Conservation (phyloP, 129 eudicot genomes). For the Pseudognaphalium luteoalbum region DNA sequence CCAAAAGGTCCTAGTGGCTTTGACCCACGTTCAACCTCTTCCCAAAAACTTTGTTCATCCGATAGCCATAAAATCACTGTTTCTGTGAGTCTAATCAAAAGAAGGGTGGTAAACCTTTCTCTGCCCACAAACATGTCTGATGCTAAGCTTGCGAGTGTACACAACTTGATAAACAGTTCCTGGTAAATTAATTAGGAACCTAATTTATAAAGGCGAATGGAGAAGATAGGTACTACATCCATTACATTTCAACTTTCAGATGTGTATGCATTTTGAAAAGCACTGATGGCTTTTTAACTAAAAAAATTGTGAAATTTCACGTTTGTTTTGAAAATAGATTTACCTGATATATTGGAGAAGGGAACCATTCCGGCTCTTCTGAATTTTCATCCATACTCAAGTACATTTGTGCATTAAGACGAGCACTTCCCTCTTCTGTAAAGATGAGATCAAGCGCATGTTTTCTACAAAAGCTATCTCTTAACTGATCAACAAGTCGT, state of each 20-base stretch:
- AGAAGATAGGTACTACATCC: background rate
- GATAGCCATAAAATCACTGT: constrained; percentile 89
- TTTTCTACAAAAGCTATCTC: constrained; percentile 90
- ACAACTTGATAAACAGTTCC: constrained; percentile 72
- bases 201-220: background rate
- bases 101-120: constrained; percentile 85
- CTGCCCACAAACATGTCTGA: constrained; percentile 82
- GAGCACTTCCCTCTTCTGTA: constrained; percentile 71
- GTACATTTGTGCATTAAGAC: constrained; percentile 65
- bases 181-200: constrained; percentile 26
- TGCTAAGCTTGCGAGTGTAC: constrained; percentile 54
- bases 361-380: constrained; percentile 82
- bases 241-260: background rate
- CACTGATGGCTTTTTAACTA: background rate
- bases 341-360: constrained; percentile 77
- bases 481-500: constrained; percentile 68
- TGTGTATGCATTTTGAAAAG: background rate
- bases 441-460: constrained; percentile 88
- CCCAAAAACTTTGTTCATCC: constrained; percentile 93
- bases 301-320: background rate
- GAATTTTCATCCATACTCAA: constrained; percentile 51
- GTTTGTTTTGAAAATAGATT: background rate
- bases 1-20: constrained; percentile 82
- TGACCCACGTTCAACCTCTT: constrained; percentile 69
- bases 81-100: constrained; percentile 89